phyloP scores from a whole-genome alignment of 352 stramenopile species.

The Phytophthora boehmeriae region DNA sequence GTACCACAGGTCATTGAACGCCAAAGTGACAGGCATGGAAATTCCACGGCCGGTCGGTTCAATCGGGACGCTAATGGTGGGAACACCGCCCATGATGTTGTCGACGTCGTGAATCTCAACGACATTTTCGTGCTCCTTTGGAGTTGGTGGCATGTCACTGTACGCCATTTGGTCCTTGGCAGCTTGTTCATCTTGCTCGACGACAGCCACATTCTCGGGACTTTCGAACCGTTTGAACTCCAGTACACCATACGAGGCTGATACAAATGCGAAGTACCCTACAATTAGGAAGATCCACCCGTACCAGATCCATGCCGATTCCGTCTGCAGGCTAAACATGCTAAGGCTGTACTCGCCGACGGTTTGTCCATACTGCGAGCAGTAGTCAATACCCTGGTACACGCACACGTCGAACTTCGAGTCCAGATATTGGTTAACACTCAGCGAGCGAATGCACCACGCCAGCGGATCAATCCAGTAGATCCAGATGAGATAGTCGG shows the following conservation, averaged over 20 bases:
- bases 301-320: conserved; percentile 56
- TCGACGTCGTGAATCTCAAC: background rate
- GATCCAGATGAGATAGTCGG: conserved; percentile 63
- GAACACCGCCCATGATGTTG: background rate
- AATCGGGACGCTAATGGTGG: conserved; percentile 1
- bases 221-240: conserved; percentile 50
- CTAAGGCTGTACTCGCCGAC: conserved; percentile 50
- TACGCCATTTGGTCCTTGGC: background rate
- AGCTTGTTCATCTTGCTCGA: conserved; percentile 28
- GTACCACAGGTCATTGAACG: conserved; percentile 43
- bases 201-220: conserved; percentile 7
- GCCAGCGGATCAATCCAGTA: conserved; percentile 79
- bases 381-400: conserved; percentile 58
- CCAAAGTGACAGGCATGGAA: conserved; percentile 32
- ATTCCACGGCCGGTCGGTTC: conserved; percentile 7
- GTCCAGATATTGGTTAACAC: conserved; percentile 62
- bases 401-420: conserved; percentile 40
- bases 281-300: conserved; percentile 42
- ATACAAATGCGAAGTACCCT: conserved; percentile 42
- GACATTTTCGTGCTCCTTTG: background rate
- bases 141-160: background rate
- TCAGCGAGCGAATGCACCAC: conserved; percentile 62
- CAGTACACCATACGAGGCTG: conserved; percentile 40
- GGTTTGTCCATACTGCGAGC: conserved; percentile 25
- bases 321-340: conserved; percentile 52